Conservation (phyloP, 2,329 filamentous ascomycete genomes). For the Botrytis deweyae region DNA sequence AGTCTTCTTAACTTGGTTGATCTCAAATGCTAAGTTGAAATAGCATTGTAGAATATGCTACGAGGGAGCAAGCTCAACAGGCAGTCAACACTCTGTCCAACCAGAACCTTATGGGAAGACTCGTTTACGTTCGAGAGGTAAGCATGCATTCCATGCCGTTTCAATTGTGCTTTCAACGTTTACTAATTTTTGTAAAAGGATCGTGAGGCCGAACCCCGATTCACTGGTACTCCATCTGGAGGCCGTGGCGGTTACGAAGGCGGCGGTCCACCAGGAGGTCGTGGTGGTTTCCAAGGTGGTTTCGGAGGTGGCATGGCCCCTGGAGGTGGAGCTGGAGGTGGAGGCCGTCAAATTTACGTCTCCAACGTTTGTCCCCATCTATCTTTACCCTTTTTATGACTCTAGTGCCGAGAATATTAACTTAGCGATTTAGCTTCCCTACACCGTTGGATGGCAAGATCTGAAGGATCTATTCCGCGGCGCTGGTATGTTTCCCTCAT, state of each 20-base stretch:
- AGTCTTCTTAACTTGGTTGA: neutral
- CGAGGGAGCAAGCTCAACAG: constrained; percentile 96
- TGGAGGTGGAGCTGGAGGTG: constrained; percentile 60
- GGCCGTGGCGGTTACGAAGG: constrained; percentile 58
- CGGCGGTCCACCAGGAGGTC: constrained; percentile 17
- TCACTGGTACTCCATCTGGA: constrained; percentile 68
- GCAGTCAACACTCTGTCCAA: constrained; percentile 98
- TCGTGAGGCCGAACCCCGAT: constrained; percentile 95
- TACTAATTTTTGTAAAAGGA: constrained; percentile 57
- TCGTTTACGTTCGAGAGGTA: constrained; percentile 98
- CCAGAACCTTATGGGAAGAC: constrained; percentile 96
- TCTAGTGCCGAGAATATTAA: constrained; percentile 42
- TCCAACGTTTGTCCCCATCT: constrained; percentile 81
- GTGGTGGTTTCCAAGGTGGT: constrained; percentile 37
- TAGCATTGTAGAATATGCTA: constrained; percentile 99
- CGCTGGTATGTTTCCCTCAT: constrained; percentile 68
- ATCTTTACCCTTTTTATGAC: constrained; percentile 28
- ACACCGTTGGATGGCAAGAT: constrained; percentile 98
- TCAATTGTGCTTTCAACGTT: neutral
- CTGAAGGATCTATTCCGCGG: constrained; percentile 98
- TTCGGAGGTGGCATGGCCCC: constrained; percentile 44
- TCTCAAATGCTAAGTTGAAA: neutral
- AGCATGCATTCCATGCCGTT: constrained; percentile 33
- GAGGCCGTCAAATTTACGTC: constrained; percentile 90
- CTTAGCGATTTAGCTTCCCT: constrained; percentile 71